Percentiles rank a stretch among this genome's conserved stretches.
Conservation (phyloP, 2,329 filamentous ascomycete species). For the Penicillium polonicum region DNA sequence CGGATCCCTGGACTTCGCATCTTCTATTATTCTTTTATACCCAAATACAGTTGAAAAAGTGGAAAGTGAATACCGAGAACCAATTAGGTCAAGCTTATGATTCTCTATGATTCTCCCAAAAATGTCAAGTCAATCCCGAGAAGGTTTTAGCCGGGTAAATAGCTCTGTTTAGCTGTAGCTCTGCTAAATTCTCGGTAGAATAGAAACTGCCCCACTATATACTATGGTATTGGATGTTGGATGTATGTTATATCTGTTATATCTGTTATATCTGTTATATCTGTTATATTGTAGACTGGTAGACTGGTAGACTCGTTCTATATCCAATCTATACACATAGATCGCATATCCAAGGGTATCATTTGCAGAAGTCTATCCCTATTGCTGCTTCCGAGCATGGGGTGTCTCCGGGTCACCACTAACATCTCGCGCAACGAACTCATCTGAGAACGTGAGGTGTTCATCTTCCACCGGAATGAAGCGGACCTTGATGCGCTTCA, state of each 20-base stretch:
- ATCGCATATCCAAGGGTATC: conserved; percentile 18
- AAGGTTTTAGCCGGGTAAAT: conserved; percentile 7
- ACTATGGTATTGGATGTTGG: background rate
- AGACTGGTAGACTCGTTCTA: conserved; percentile 4
- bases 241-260: background rate
- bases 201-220: conserved; percentile 9
- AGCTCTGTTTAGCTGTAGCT: background rate
- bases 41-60: background rate
- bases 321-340: conserved; percentile 20
- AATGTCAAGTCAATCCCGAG: conserved; percentile 4
- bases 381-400: conserved; percentile 33
- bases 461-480: conserved; percentile 70
- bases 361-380: conserved; percentile 9
- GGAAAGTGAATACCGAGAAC: conserved; percentile 4
- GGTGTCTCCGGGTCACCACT: conserved; percentile 60
- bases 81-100: background rate
- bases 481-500: conserved; percentile 76
- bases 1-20: background rate
- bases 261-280: background rate
- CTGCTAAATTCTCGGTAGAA: conserved; percentile 21
- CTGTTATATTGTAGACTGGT: background rate
- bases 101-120: background rate
- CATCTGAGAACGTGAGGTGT: conserved; percentile 65
- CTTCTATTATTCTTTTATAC: background rate
- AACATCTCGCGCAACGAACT: conserved; percentile 69